phyloP scores from a whole-genome alignment of 805 yeast genomes.

The Yarrowia divulgata region DNA sequence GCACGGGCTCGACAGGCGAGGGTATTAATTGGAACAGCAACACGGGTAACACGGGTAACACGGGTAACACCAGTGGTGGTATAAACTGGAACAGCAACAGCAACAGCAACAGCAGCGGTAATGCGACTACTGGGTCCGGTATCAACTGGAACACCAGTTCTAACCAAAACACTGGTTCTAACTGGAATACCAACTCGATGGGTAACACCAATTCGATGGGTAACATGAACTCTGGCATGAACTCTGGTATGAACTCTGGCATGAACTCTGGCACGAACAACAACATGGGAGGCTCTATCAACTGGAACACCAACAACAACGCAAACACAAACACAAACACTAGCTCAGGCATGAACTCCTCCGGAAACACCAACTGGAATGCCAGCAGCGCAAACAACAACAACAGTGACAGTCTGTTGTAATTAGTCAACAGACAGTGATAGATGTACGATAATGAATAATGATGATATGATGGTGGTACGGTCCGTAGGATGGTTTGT shows the following conservation, averaged over 20 bases:
- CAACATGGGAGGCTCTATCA: background rate
- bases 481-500: too few relatives aligned
- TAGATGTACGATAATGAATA: slow-evolving; percentile 22
- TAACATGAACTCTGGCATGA: background rate
- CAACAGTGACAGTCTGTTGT: slow-evolving; percentile 34
- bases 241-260: background rate
- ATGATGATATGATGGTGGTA: background rate
- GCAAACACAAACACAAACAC: background rate
- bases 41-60: background rate
- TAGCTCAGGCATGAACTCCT: background rate
- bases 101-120: background rate
- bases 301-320: slow-evolving; percentile 15
- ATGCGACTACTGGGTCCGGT: slow-evolving; percentile 3
- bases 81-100: slow-evolving; percentile 10
- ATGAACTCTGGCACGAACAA: background rate
- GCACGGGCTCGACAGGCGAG: background rate
- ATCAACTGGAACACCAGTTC: slow-evolving; percentile 11
- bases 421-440: background rate
- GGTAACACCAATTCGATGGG: background rate
- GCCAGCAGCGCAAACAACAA: slow-evolving; percentile 30
- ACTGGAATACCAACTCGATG: background rate
- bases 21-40: slow-evolving; percentile 10
- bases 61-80: background rate
- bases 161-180: background rate
- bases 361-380: slow-evolving; percentile 11